Base-by-base conservation (phyloP, 805 yeast genomes). In the Cyberlindnera euphorbiiphila region DNA sequence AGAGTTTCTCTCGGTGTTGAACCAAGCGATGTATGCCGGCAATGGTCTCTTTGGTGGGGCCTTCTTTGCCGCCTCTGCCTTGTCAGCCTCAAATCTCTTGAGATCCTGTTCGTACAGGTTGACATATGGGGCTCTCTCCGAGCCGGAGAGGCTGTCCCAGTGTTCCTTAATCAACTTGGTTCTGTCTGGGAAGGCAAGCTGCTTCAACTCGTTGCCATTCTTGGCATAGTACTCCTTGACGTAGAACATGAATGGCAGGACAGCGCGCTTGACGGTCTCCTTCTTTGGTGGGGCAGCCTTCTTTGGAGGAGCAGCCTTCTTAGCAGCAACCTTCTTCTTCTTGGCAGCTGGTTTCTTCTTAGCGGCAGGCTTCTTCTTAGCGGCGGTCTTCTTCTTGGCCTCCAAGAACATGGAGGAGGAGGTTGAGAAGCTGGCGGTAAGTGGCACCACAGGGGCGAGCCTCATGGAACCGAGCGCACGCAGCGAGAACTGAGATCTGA, bases 41-140 rank as follows among this genome's bases (percentile, higher is more conserved):
- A 36, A 17, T 28, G 56, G 56, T 44, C 47, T 50, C 44, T 54
- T 54, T 43, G 59, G 57, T 19, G 52, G 50, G 2, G 34, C 37
- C n/a, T 39, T 33, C 29, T 35, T 34, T n/a, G 34, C 38, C 13
- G 40, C 47, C 9, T 32, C 36, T 3, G 39, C 46, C 34, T 43
- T 42, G 19, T 51, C 54, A 19, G 34, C 20, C 6, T 25, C 27
- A 19, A 31, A 46, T 29, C 53, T 43, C 27, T 31, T 24, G 13
- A 36, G 27, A 19, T 52, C 57, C 15, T 34, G 27, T 15, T 40
- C 44, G 25, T 43, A 41, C 21, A 32, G n/a, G 1, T 31, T 25
- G 6, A 17, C 29, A 21, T 27, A 50, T 16, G 43, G 46, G 9
- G 41, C 32, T 32, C 37, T 32, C 26, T 46, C 51, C 16, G 35